Percentiles rank a stretch among this genome's conserved stretches.
These are phyloP conservation scores for Claviceps paspali DNA, from an alignment of 2,329 filamentous ascomycete genomes.

Conservation along the genomic window DNA sequence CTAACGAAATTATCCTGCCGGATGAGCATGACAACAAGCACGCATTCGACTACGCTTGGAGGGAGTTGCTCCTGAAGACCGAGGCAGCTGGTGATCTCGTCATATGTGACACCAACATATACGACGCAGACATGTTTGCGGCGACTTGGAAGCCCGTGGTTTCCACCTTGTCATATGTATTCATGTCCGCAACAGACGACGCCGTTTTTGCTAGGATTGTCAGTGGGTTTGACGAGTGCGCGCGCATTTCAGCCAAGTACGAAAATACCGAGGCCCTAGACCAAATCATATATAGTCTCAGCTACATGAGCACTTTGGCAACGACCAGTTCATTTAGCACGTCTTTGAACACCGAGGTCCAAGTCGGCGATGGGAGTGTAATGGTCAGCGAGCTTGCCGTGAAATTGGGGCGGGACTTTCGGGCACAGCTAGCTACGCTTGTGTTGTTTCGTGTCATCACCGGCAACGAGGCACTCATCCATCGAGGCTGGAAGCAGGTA, in stretches of 20 bases:
- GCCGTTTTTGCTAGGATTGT: conserved; percentile 87
- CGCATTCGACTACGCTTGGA: conserved; percentile 96
- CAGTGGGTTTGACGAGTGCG: conserved; percentile 90
- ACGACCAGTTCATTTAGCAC: conserved; percentile 67
- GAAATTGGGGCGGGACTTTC: conserved; percentile 84
- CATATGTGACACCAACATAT: conserved; percentile 81
- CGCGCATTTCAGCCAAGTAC: conserved; percentile 78
- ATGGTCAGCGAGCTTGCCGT: conserved; percentile 99
- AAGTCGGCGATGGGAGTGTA: conserved; percentile 78
- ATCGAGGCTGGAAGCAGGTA: conserved; percentile 64
- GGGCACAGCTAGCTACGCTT: conserved; percentile 82
- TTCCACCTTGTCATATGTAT: conserved; percentile 90
- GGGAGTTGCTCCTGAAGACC: conserved; percentile 77
- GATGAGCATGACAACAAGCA: conserved; percentile 96
- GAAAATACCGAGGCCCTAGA: conserved; percentile 75
- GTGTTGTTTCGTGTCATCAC: conserved; percentile 89
- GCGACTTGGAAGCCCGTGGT: conserved; percentile 92
- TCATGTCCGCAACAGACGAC: conserved; percentile 97
- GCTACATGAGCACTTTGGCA: conserved; percentile 78
- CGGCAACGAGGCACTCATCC: conserved; percentile 65
- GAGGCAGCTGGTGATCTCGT: conserved; percentile 58
- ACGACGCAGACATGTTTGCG: conserved; percentile 94
- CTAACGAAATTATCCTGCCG: conserved; percentile 87
- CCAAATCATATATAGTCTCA: conserved; percentile 79
- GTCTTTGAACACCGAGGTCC: conserved; percentile 83